Conservation (phyloP, 176 grass and related monocot genomes). For the Phragmites australis region DNA sequence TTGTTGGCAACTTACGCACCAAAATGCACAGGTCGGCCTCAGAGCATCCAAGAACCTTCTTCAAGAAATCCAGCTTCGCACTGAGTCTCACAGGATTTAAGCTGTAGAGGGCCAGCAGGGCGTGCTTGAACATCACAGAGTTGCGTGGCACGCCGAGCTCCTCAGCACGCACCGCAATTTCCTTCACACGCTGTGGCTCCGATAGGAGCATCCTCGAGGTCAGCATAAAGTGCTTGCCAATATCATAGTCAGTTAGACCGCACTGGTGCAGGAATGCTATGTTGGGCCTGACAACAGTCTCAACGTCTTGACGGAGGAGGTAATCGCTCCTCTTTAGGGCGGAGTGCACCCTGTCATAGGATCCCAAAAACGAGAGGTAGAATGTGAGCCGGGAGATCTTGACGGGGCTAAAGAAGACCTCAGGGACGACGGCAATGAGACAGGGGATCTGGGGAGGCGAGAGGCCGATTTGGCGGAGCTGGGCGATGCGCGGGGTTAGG, state of each 20-base stretch:
- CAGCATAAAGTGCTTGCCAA: background rate
- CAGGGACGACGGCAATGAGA: background rate
- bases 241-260: background rate
- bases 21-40: slow-evolving; percentile 28
- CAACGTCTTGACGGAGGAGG: background rate
- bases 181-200: background rate
- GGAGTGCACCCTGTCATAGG: slow-evolving; percentile 15
- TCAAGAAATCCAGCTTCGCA: slow-evolving; percentile 14
- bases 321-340: background rate
- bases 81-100: background rate
- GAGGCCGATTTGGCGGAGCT: slow-evolving; percentile 30
- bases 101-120: background rate
- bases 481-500: slow-evolving; percentile 15
- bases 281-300: slow-evolving; percentile 20
- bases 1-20: slow-evolving; percentile 2
- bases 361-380: slow-evolving; percentile 25
- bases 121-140: slow-evolving; percentile 46
- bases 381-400: background rate
- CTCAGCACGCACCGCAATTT: slow-evolving; percentile 29
- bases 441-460: slow-evolving; percentile 10
- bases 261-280: slow-evolving; percentile 8
- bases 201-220: background rate
- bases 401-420: background rate
- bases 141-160: slow-evolving; percentile 37
- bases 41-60: slow-evolving; percentile 44